Evolutionary conservation across 2,329 filamentous ascomycete species (phyloP).

Genomic region (Aspergillus sclerotialis): DNA sequence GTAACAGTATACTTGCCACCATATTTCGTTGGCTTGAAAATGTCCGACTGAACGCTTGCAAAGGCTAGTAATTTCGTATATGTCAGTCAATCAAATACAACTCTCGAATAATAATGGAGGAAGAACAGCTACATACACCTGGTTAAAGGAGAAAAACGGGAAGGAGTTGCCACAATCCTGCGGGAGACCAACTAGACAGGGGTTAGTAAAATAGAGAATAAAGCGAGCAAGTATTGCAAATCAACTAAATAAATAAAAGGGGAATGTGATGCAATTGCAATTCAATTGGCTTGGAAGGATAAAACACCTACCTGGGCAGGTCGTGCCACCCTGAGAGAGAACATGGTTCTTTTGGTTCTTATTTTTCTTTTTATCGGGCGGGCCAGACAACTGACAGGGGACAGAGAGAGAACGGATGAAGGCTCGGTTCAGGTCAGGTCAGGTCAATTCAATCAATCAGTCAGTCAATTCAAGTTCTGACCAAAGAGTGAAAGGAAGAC

Average conservation of each 20-base stretch:
- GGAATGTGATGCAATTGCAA: slow-evolving; percentile 34
- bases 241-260: too few relatives aligned
- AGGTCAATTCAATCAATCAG: too few relatives aligned
- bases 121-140: slow-evolving; percentile 44
- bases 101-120: slow-evolving; percentile 2
- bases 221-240: too few relatives aligned
- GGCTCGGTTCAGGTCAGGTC: too few relatives aligned
- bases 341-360: too few relatives aligned
- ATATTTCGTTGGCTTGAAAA: slow-evolving; percentile 98
- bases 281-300: slow-evolving; percentile 20
- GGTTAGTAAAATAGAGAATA: too few relatives aligned
- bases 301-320: slow-evolving; percentile 32
- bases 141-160: slow-evolving; percentile 45
- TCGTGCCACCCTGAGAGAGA: slow-evolving; percentile 33
- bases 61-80: slow-evolving; percentile 44
- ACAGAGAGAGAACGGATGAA: too few relatives aligned
- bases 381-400: slow-evolving; percentile 10
- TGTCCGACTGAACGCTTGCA: slow-evolving; percentile 83
- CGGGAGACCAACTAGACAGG: slow-evolving; percentile 54
- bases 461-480: too few relatives aligned
- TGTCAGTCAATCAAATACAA: slow-evolving; percentile 16
- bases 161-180: slow-evolving; percentile 43
- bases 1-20: slow-evolving; percentile 99
- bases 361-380: too few relatives aligned
- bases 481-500: slow-evolving; percentile 4